Base-by-base conservation (phyloP, 495 filamentous ascomycete species). In the Talaromyces wortmannii region DNA sequence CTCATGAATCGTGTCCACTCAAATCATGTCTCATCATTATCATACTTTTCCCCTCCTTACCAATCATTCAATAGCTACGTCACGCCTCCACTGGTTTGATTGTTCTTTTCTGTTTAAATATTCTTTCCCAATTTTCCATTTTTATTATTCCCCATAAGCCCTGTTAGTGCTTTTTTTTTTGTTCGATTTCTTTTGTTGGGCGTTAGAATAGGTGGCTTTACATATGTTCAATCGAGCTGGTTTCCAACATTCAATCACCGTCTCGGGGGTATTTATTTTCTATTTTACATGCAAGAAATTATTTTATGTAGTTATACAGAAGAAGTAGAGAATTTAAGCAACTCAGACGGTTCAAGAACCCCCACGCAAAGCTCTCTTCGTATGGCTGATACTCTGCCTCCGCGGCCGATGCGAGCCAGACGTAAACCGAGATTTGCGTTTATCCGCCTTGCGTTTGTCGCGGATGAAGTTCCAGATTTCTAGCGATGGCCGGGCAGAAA, bases 401-500 rank as follows among this genome's bases (percentile, higher is more conserved):
- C 63, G 53, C 5, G 56, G 51, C n/a, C 33, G 12, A 23, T 65
- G 61, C 17, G 52, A 4, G 0, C 50, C 56, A 17, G 52, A 53
- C 11, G 42, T 46, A 31, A 53, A 53, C 23, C 36, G 36, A 3
- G n/a, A 29, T 44, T 68, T 73, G 36, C 68, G 68, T 53, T 61
- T 65, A 32, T 75, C 72, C 6, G 64, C 52, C 7, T 65, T 67
- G 32, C 58, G 42, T 55, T 74, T 74, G 48, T 71, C 59, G 4
- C 63, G 66, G n/a, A 65, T 65, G 30, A 69, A 70, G 0, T 65
- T 59, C 83, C 83, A 94, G 40, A 80, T 89, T 59, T 87, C 85
- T 74, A 98, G 87, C 2, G 91, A 86, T 58, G 59, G 65, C 42
- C 94, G 77, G 3, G 70, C 65, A 4, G 78, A 86, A 30, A 97